Evolutionary conservation across 129 eudicot genomes (phyloP), one percentile per base, ranked within the genome.

Genomic region (Helichrysum umbraculigerum): DNA sequence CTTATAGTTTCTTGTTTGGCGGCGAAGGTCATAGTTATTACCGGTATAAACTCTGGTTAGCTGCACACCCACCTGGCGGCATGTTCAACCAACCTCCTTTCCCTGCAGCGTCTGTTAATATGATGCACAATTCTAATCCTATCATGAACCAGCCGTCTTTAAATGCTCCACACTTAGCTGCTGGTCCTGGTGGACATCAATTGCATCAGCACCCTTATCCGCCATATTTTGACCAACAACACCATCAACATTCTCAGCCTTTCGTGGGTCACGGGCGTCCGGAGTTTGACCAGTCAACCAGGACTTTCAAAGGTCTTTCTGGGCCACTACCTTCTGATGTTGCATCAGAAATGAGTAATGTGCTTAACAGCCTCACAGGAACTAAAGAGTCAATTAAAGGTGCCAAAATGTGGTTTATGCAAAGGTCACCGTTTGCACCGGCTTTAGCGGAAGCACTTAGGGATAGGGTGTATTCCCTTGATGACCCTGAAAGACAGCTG

Each of bases 331-430:
- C 99, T 59, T 80, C 97, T 34, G 99, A 95, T 80, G 90, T 95
- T 63, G 99, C 94, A 15, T 82, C 88, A 81, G 99, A 95, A 86
- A 73, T 67, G 72, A 67, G 39, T 78, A 90, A 88, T 72, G 89
- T 95, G 79, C 96, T 95, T 29, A 87, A 81, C 79, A 88, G 75
- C 70, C 92, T 95, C 79, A 89, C 92, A 57, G 99, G 99, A 66
- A 95, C 99, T 19, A 91, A 95, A 82, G 99, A 95, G 80, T 95
- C 97, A 1, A 95, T 91, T 11, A 95, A 91, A 85, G 90, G 97
- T 30, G 97, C 99, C 25, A 95, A 95, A 81, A 86, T 86, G 77
- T 95, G 99, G 99, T 95, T 95, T 78, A 95, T 95, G 99, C 99
- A 95, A 77, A 85, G 99, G 76, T 81, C 97, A 34, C 94, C 97